Evolutionary conservation across 2,329 filamentous ascomycete genomes (phyloP), one percentile per base, ranked within the genome.

Genomic region (Passalora sequoiae): DNA sequence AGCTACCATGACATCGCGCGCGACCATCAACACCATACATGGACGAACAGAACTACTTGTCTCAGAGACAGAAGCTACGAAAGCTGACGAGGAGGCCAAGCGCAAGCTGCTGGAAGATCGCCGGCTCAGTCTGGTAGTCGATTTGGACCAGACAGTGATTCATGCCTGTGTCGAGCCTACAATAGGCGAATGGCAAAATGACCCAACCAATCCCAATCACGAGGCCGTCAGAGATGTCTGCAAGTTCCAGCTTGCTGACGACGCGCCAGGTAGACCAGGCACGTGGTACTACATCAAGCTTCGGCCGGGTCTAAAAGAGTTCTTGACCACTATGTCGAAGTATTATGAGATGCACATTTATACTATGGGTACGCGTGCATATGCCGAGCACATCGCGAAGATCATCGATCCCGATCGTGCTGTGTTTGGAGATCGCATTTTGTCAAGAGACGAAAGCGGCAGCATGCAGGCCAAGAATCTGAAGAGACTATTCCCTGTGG

Each of bases 231-330:
- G 89, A 63, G 84, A 95, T 50, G 89, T 98, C 28, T 76, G 80
- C 58, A 80, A 81, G 50, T 98, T 98, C 62, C 87, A 96, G 69
- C 77, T 98, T 29, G 77, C 83, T 31, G 91, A 98, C 52, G 89
- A 96, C 57, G 84, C 83, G 1, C 83, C 83, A 2, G 78, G 81
- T 17, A 83, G 83, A 49, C 83, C 78, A 36, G 83, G 82, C n/a
- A 91, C 84, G 62, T 95, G 85, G 77, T 98, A 98, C 67, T 98
- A 97, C 67, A 94, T 98, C 72, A 98, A 98, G 71, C 81, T 95
- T 69, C 86, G 92, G 25, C 92, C 92, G 0, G 89, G 89, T 2
- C 70, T 97, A 38, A 74, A 80, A 50, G 78, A 84, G 30, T 98
- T 98, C 60, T 73, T 98, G 37, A 74, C 85, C 46, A 78, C 80